Evolutionary conservation across 2,329 filamentous ascomycete genomes (phyloP).

Genomic region (Aotearoamyces nothofagi): DNA sequence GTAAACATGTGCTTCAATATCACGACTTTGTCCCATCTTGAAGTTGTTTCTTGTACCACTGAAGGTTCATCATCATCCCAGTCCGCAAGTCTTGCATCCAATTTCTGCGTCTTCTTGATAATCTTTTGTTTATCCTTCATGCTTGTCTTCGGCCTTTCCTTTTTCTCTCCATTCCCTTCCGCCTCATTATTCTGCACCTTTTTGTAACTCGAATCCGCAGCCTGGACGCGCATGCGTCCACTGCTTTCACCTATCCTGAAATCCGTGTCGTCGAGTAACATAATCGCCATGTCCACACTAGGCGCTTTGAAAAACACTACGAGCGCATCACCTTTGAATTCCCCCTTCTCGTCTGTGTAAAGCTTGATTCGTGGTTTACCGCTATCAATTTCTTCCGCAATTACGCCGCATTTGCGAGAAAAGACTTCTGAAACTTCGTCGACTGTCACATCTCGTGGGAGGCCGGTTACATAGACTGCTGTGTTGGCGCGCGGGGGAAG

Average conservation of each 20-base stretch:
- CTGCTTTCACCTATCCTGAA: constrained; percentile 47
- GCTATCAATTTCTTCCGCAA: constrained; percentile 87
- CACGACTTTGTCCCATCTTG: constrained; percentile 63
- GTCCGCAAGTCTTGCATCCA: constrained; percentile 83
- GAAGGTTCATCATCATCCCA: constrained; percentile 84
- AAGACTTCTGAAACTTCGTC: constrained; percentile 76
- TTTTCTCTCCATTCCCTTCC: constrained; percentile 24
- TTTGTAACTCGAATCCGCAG: constrained; percentile 85
- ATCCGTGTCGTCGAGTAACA: constrained; percentile 66
- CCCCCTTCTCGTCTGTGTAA: constrained; percentile 66
- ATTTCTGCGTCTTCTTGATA: constrained; percentile 78
- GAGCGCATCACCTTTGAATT: constrained; percentile 86
- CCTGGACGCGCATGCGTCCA: constrained; percentile 66
- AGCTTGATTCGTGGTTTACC: constrained; percentile 83
- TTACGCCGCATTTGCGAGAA: constrained; percentile 70
- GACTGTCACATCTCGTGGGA: constrained; percentile 64
- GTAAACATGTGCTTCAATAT: constrained; percentile 93
- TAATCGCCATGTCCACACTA: constrained; percentile 75
- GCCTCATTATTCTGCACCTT: constrained; percentile 57
- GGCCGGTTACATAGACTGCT: constrained; percentile 79
- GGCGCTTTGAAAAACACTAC: constrained; percentile 92
- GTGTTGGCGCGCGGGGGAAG: constrained; percentile 50
- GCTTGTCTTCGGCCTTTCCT: constrained; percentile 32
- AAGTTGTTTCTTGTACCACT: constrained; percentile 36
- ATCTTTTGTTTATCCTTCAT: constrained; percentile 73